A percentile compares a stretch with the other conserved stretches of the same genome.
Evolutionary conservation across 2,329 filamentous ascomycete species (phyloP).

Genomic region (Fusarium sp.): DNA sequence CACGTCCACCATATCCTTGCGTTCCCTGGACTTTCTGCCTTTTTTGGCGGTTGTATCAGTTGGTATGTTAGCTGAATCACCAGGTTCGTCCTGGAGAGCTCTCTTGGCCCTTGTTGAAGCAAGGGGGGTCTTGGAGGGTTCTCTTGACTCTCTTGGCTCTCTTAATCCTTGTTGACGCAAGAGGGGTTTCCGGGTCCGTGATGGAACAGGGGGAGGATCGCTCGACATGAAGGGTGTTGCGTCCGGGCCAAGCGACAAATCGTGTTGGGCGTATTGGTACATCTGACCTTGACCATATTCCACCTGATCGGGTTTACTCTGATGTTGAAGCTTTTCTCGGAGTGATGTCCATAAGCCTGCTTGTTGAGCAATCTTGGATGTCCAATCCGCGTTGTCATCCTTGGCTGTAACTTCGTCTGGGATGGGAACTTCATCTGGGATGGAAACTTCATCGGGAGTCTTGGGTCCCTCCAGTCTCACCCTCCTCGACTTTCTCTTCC

Average conservation of each 20-base stretch:
- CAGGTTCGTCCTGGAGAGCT: neutral
- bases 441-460: neutral
- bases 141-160: neutral
- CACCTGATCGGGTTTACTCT: neutral
- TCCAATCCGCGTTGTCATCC: neutral
- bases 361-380: neutral
- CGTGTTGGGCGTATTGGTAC: neutral
- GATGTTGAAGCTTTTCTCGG: slow-evolving; percentile 41
- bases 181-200: neutral
- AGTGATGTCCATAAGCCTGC: slow-evolving; percentile 47
- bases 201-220: neutral
- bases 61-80: neutral
- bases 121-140: neutral
- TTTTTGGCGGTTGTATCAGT: neutral
- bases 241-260: neutral
- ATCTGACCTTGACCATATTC: neutral
- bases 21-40: neutral
- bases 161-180: neutral
- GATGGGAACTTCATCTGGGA: neutral
- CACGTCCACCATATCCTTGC: slow-evolving; percentile 40
- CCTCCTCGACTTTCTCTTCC: slow-evolving; percentile 3
- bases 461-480: neutral
- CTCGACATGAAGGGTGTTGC: neutral
- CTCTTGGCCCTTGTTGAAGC: neutral
- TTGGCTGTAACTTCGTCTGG: neutral